Base-by-base conservation (phyloP, 495 filamentous ascomycete genomes). In the Penicillium maclennaniae region DNA sequence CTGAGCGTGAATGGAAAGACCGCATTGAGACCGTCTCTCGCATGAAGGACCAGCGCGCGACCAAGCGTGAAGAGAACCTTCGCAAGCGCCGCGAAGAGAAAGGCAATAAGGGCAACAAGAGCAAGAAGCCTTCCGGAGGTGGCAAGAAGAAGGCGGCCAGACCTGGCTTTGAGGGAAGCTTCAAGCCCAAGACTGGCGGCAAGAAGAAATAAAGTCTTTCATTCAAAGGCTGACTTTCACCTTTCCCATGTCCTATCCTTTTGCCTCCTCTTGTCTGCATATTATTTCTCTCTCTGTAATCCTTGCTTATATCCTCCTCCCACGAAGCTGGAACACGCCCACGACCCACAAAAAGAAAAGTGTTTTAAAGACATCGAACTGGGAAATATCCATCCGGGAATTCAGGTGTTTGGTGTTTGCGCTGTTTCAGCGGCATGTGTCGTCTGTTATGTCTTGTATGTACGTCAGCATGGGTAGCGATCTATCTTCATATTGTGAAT, bases 121-220 rank as follows among this genome's bases (percentile, higher is more conserved):
- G 75, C 40, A 83, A 83, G 62, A 77, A 76, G 56, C 56, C 67
- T 53, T 63, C 60, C 23, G 79, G 78, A 58, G 80, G 80, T 58
- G 80, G 69, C 49, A 84, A 84, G 70, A 69, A 74, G 46, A 81
- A 87, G 70, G 77, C 74, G 70, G 77, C 74, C 25, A 70, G 88
- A 55, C 86, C 92, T 5, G 92, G 93, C 5, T 96, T 96, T 65
- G 95, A 97, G 71, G 93, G 92, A n/a, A 86, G 86, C 57, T 92
- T 96, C 67, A 89, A 87, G 62, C 61, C 74, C 23, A 80, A 78
- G 65, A 68, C 60, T 53, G 70, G 68, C 20, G 70, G 63, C 26
- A 73, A 72, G 67, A 73, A 73, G 68, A 74, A 77, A 70, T 74
- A 56, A 72, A 41, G 26, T 19, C 37, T 19, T 47, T 34, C 40